Evolutionary conservation across 164 flowering plant genomes (phyloP).

Genomic region (Aristolochia californica): DNA sequence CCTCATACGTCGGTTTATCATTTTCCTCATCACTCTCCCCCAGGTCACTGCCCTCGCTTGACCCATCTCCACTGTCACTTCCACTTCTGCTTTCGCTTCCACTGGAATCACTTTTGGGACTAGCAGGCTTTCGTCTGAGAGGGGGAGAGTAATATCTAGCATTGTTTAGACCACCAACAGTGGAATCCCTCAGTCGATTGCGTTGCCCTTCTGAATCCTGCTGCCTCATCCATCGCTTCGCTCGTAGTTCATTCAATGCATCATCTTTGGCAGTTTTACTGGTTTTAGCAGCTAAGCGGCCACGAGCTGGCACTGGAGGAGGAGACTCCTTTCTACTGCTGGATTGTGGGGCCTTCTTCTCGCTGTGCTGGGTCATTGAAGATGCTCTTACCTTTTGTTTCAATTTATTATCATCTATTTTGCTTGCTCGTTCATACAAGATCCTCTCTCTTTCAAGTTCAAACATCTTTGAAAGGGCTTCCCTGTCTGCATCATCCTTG

Average conservation of each 20-base stretch:
- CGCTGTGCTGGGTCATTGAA: conserved; percentile 21
- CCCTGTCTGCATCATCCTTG: conserved; percentile 70
- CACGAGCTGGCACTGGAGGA: conserved; percentile 36
- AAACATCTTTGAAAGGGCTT: conserved; percentile 53
- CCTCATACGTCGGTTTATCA: conserved; percentile 45
- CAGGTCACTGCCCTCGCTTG: conserved; percentile 37
- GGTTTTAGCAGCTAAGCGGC: conserved; percentile 57
- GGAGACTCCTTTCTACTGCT: conserved; percentile 38
- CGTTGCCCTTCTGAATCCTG: conserved; percentile 57
- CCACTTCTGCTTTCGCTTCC: conserved; percentile 63
- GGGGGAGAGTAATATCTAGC: conserved; percentile 39
- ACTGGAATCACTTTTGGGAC: conserved; percentile 55
- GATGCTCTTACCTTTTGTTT: conserved; percentile 46
- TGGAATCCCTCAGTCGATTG: conserved; percentile 38
- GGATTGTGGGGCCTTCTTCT: conserved; percentile 28
- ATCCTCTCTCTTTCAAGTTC: conserved; percentile 88
- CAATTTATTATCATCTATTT: conserved; percentile 47
- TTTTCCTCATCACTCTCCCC: conserved; percentile 72
- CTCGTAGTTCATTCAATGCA: conserved; percentile 79
- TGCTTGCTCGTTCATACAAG: conserved; percentile 56
- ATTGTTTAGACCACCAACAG: conserved; percentile 25
- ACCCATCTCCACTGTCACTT: conserved; percentile 58
- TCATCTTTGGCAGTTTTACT: conserved; percentile 65
- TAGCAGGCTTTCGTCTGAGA: conserved; percentile 33
- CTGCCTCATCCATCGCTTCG: conserved; percentile 55